Evolutionary conservation across 495 filamentous ascomycete species (phyloP).

Genomic region (Niebla homalea): DNA sequence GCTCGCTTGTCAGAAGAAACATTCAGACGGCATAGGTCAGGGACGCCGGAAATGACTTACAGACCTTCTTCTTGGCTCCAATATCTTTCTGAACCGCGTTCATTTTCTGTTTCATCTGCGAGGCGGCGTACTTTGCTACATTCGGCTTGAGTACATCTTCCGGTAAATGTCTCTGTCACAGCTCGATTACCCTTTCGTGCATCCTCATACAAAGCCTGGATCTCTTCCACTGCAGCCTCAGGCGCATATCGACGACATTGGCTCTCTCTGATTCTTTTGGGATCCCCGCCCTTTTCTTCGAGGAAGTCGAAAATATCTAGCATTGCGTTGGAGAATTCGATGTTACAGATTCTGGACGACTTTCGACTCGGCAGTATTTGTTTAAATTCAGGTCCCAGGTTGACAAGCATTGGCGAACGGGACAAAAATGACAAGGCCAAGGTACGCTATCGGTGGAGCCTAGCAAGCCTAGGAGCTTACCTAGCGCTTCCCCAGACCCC

Average conservation of each 20-base stretch:
- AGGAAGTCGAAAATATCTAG: slow-evolving; percentile 75
- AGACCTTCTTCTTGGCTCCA: slow-evolving; percentile 78
- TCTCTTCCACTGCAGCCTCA: slow-evolving; percentile 75
- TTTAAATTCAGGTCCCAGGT: no score
- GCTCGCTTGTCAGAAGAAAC: neutral
- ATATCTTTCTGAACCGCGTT: slow-evolving; percentile 85
- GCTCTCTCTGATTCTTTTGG: slow-evolving; percentile 76
- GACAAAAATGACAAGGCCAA: no score
- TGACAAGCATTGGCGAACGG: no score
- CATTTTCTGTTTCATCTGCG: slow-evolving; percentile 66
- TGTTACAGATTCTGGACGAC: no score
- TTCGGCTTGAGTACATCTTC: neutral
- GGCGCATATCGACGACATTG: slow-evolving; percentile 69
- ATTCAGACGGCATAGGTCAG: neutral
- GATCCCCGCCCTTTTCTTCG: slow-evolving; percentile 75
- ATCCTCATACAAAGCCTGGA: slow-evolving; percentile 78
- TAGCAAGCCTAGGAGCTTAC: no score
- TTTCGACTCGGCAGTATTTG: neutral
- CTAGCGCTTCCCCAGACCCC: no score
- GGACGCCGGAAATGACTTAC: slow-evolving; percentile 4
- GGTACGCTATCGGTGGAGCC: no score
- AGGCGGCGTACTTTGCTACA: slow-evolving; percentile 63
- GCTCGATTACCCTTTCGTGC: slow-evolving; percentile 54
- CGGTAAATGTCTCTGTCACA: neutral
- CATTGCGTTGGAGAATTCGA: slow-evolving; percentile 30